phyloP scores from a whole-genome alignment of 2,329 filamentous ascomycete species.

The Claviceps paspali region DNA sequence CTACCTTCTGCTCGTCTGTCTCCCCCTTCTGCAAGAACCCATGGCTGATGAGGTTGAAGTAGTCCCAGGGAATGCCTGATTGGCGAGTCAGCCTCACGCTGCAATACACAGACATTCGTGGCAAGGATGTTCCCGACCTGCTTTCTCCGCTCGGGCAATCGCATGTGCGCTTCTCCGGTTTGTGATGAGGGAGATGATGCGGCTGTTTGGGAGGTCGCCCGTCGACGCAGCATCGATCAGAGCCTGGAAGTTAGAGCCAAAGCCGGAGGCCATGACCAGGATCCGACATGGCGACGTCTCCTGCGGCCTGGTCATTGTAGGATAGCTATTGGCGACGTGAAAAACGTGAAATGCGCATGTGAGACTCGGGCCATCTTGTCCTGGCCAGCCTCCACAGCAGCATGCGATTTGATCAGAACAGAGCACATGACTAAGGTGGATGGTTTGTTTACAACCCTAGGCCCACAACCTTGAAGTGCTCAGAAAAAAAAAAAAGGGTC shows the following conservation, averaged over 20 bases:
- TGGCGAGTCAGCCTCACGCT: neutral
- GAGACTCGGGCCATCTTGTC: too few species aligned
- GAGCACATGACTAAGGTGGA: too few species aligned
- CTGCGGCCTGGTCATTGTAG: conserved; percentile 1
- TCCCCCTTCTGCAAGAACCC: conserved; percentile 46
- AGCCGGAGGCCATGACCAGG: conserved; percentile 57
- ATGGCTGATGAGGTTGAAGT: conserved; percentile 68
- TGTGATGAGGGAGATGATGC: conserved; percentile 30
- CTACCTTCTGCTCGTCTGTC: conserved; percentile 36
- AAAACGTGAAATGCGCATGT: too few species aligned
- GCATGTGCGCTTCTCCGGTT: conserved; percentile 34
- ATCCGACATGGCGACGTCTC: conserved; percentile 28
- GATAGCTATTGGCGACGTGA: too few species aligned
- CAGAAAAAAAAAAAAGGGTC: too few species aligned
- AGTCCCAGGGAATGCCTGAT: conserved; percentile 50
- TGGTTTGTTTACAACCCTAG: too few species aligned
- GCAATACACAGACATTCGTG: too few species aligned
- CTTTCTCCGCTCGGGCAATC: conserved; percentile 28
- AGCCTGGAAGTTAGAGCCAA: conserved; percentile 66
- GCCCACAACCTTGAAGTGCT: too few species aligned
- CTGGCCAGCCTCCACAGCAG: too few species aligned
- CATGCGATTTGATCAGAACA: too few species aligned
- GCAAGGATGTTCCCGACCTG: conserved; percentile 13
- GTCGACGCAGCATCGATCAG: conserved; percentile 36
- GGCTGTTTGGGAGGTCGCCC: conserved; percentile 23